A percentile compares a stretch with the other conserved stretches of the same genome.
These are phyloP conservation scores for Castanea mollissima DNA, from an alignment of 306 rosid genomes.

Conservation along the genomic window DNA sequence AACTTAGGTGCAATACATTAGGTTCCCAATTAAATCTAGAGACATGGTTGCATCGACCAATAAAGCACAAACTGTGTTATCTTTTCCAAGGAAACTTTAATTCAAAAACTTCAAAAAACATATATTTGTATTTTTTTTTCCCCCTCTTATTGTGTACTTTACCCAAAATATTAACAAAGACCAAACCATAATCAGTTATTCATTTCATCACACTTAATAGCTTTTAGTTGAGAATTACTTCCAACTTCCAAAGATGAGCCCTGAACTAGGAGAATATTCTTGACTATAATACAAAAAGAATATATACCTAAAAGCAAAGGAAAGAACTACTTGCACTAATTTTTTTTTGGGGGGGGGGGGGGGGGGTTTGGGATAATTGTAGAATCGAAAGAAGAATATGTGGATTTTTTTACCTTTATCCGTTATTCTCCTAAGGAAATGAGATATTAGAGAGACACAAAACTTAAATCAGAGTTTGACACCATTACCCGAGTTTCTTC, in stretches of 20 bases:
- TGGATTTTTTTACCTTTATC: no score
- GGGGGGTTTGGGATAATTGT: not conserved
- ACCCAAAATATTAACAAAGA: not conserved
- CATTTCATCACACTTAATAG: not conserved
- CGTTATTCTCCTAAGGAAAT: not conserved
- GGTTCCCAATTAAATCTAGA: no score
- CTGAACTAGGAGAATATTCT: not conserved
- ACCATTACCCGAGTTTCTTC: constrained; percentile 50
- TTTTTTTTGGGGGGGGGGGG: fast-evolving
- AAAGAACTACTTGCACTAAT: not conserved
- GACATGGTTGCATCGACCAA: no score
- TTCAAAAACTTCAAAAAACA: not conserved
- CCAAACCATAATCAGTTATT: not conserved
- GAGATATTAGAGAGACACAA: not conserved
- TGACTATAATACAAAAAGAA: not conserved
- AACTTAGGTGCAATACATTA: no score
- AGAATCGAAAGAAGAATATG: not conserved
- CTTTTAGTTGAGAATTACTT: not conserved
- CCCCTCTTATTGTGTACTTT: not conserved
- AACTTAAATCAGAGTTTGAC: not conserved
- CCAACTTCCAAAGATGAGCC: not conserved
- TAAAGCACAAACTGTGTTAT: no score
- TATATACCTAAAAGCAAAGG: not conserved
- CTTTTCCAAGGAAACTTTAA: no score
- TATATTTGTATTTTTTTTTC: not conserved